These are phyloP conservation scores for Solidago caesia DNA, from an alignment of 129 eudicot species.

Conservation along the genomic window DNA sequence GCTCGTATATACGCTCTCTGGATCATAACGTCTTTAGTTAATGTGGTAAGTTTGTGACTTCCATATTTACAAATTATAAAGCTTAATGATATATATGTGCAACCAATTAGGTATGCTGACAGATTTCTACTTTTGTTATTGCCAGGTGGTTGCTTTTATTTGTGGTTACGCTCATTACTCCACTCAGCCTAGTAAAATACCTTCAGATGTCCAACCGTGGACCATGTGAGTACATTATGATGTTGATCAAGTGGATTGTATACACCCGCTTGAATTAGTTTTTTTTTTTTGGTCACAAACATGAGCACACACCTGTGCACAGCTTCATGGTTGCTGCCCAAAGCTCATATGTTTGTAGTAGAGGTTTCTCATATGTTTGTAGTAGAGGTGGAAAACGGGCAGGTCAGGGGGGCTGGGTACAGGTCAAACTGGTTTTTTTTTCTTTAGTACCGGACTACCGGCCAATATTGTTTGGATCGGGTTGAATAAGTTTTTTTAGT, in stretches of 20 bases:
- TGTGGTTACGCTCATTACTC: conserved; percentile 80
- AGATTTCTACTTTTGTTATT: background rate
- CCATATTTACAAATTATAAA: background rate
- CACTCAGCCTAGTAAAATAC: conserved; percentile 50
- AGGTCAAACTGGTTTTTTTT: too few relatives aligned
- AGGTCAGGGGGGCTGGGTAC: background rate
- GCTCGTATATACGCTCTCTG: conserved; percentile 98
- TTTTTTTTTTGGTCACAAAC: background rate
- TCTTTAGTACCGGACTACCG: too few relatives aligned
- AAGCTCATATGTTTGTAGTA: background rate
- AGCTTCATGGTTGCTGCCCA: background rate
- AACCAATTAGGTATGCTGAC: background rate
- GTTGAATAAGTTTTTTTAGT: too few relatives aligned
- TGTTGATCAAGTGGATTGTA: background rate
- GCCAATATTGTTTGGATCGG: too few relatives aligned
- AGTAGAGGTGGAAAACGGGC: background rate
- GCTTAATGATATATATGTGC: background rate
- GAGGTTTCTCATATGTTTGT: background rate
- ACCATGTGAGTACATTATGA: conserved; percentile 55
- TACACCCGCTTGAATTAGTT: background rate
- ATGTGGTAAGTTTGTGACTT: conserved; percentile 58
- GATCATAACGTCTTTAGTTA: conserved; percentile 85
- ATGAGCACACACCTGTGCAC: background rate
- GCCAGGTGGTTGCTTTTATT: conserved; percentile 83
- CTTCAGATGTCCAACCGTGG: conserved; percentile 86